Conservation (phyloP, 441 rosid genomes). For the Brassica balearica region DNA sequence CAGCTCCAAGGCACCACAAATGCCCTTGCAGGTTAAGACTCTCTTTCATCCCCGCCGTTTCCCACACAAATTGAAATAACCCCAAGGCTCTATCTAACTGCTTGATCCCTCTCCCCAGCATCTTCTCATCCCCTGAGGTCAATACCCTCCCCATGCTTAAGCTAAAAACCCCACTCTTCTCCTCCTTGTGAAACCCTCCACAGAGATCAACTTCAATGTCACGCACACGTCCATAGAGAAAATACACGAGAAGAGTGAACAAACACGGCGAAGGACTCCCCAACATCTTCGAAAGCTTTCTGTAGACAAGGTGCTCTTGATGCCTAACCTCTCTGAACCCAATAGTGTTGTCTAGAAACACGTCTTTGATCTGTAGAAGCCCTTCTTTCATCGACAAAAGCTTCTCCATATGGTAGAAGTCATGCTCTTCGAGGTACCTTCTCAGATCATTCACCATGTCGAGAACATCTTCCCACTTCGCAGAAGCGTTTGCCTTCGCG, state of each 20-base stretch:
- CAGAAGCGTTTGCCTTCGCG: constrained; percentile 44
- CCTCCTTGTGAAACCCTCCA: constrained; percentile 56
- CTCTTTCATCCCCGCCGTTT: constrained; percentile 68
- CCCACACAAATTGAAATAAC: constrained; percentile 72
- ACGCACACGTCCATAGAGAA: constrained; percentile 69
- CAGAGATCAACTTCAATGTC: constrained; percentile 73
- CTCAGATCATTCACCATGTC: constrained; percentile 83
- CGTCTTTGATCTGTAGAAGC: constrained; percentile 67
- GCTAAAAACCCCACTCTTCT: constrained; percentile 35
- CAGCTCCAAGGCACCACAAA: constrained; percentile 67
- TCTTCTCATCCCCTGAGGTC: constrained; percentile 61
- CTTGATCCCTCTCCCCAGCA: constrained; percentile 68
- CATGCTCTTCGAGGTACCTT: constrained; percentile 54
- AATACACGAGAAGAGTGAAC: constrained; percentile 74
- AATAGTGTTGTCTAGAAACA: constrained; percentile 59
- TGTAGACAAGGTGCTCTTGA: constrained; percentile 70
- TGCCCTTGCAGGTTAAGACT: constrained; percentile 66
- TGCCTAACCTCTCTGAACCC: constrained; percentile 73
- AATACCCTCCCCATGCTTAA: constrained; percentile 72
- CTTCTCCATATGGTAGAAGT: constrained; percentile 59
- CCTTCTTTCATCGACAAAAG: constrained; percentile 90
- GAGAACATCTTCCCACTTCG: constrained; percentile 79
- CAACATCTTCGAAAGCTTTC: constrained; percentile 67
- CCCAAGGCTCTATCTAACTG: constrained; percentile 71
- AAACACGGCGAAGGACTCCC: constrained; percentile 82